Base-by-base conservation (phyloP, 768 basidiomycete genomes). In the Rhizopogon salebrosus region DNA sequence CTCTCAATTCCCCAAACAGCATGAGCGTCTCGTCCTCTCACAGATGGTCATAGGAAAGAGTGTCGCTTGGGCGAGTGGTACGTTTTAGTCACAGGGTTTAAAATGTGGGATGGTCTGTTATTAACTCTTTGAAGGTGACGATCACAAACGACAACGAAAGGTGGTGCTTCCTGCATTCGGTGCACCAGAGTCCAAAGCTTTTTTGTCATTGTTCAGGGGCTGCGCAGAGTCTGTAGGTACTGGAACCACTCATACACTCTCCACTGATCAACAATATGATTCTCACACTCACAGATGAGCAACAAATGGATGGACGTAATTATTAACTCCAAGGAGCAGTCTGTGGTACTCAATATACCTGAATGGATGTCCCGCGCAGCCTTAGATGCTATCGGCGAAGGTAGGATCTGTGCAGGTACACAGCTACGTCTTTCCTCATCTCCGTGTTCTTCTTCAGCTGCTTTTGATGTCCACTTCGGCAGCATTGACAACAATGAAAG, bases 151-250 rank as follows among this genome's bases (percentile, higher is more conserved):
- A 39, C 78, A 80, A 53, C 64, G 78, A 45, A 78, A 74, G 57
- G 73, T 77, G 29, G 79, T 79, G 76, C 66, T 77, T 38, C 79
- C 79, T 9, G 79, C 75, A 4, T 80, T 80, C 55, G 78, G 78
- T 54, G 73, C 68, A 11, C 72, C 75, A 5, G 75, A 80, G 56
- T 72, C 75, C 13, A 79, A 73, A 49, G 69, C 78, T 4, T 78
- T 76, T 53, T 68, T 79, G 4, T 74, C 72, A 23, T 66, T 82
- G 43, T 82, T 83, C 64, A 71, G 65, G 36, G 69, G 68, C 53
- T 74, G 59, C 6, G 69, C 61, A 1, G 60, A 62, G 48, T 55
- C 60, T 23, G 68, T 70, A 35, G 27, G 60, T 18, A 13, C 26
- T 23, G 13, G 16, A 24, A 16, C 20, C 34, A 40, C 14, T 31